These are phyloP conservation scores for Aspergillus ellipticus DNA, from an alignment of 495 filamentous ascomycete genomes.

Conservation along the genomic window DNA sequence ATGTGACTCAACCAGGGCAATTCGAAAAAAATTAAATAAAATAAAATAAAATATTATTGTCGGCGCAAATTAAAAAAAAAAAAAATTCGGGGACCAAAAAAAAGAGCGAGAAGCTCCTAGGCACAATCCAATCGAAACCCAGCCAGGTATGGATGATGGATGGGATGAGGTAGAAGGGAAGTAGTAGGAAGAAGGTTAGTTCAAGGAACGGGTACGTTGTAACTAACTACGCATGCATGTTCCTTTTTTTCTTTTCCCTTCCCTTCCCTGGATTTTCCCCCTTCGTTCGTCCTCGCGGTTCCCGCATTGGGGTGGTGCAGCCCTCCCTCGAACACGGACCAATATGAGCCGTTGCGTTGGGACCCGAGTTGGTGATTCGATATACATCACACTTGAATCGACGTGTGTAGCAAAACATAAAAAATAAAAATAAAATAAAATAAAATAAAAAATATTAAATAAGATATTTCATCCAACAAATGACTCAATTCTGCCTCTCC, in stretches of 20 bases:
- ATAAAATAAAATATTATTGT: constrained; percentile 8
- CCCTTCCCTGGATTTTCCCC: neutral
- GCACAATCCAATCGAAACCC: too few relatives aligned
- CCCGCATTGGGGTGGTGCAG: constrained; percentile 1
- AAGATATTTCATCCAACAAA: neutral
- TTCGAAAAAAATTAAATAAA: constrained; percentile 11
- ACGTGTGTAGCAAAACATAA: neutral
- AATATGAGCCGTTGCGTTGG: constrained; percentile 9
- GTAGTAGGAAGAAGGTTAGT: constrained; percentile 13
- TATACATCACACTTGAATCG: constrained; percentile 20
- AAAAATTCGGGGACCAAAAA: constrained; percentile 7
- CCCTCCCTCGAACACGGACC: constrained; percentile 4
- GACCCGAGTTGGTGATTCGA: constrained; percentile 22
- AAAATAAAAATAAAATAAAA: neutral
- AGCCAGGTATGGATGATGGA: too few relatives aligned
- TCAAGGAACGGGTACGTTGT: neutral
- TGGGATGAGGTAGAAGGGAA: constrained; percentile 2
- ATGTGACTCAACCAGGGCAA: neutral
- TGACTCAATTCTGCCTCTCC: neutral
- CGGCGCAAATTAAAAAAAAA: constrained; percentile 13
- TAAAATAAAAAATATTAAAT: neutral
- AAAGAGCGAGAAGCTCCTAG: too few relatives aligned
- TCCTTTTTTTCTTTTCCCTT: constrained; percentile 1
- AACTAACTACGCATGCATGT: constrained; percentile 20
- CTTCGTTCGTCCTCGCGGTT: constrained; percentile 7